Base-by-base conservation (phyloP, 495 filamentous ascomycete genomes). In the Penicillium crystallinum region DNA sequence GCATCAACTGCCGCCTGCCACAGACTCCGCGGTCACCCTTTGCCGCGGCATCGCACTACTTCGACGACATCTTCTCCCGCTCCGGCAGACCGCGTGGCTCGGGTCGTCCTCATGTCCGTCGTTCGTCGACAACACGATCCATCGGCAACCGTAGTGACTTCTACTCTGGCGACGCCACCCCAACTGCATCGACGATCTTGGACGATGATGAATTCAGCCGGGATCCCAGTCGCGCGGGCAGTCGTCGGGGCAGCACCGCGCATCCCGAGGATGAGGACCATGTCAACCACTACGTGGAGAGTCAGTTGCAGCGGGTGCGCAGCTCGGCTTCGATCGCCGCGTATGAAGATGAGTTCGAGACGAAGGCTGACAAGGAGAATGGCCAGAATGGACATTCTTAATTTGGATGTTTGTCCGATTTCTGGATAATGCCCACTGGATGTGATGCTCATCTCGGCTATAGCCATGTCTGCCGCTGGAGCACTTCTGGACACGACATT, bases 21-120 rank as follows among this genome's bases (percentile, higher is more conserved):
- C 90, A 96, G 64, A 97, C 92, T 0, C 92, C 92, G 4, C 86
- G 90, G 19, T 92, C 89, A 10, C 92, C 92, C 21, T 80, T 83
- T 10, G 80, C 82, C 1, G 89, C 87, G 31, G 91, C 91, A 65
- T 77, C 83, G 8, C 91, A 96, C 67, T 97, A 97, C 73, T 97
- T 97, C 62, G 92, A 97, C 59, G 92, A 97, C 55, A 81, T 91
- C 54, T 89, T 95, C 72, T 81, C 82, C 21, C 73, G 67, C 25
- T 62, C 65, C 18, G 52, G 58, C 4, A 69, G 77, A 34, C 68
- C 77, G 33, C 57, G 65, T 50, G 38, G 67, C 58, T 58, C 70
- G 29, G 59, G 59, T 46, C 70, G 69, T 38, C 73, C 74, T 7
- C 72, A 76, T 18, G 73, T 93, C 43, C 86, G 91, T 14, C 85